These are phyloP conservation scores for Quercus ilex DNA, from an alignment of 306 rosid species.

Conservation along the genomic window DNA sequence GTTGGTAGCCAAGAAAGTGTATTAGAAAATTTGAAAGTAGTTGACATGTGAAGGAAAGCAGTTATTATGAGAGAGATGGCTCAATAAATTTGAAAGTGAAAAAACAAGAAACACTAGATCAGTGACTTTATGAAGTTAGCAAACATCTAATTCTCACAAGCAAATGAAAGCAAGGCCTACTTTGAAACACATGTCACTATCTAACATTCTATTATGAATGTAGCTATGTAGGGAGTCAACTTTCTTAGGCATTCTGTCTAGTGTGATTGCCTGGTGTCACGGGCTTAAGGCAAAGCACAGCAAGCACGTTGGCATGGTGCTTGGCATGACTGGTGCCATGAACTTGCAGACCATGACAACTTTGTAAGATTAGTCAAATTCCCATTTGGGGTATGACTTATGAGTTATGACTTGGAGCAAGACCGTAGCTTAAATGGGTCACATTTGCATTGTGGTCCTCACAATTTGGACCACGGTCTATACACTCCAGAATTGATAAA, in stretches of 20 bases:
- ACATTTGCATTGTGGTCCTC: not conserved
- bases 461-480: not conserved
- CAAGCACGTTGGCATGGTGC: not conserved
- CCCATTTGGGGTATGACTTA: not conserved
- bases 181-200: not conserved
- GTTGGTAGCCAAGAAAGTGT: conserved; percentile 33
- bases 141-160: too few species aligned
- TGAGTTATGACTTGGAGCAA: not conserved
- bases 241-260: not conserved
- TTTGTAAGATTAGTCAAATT: not conserved
- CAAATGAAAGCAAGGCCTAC: too few species aligned
- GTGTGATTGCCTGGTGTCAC: not conserved
- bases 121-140: not conserved
- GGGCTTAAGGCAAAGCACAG: not conserved
- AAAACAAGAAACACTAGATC: not conserved
- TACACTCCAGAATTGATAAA: not conserved
- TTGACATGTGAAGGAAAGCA: conserved; percentile 18
- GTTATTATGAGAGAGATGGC: conserved; percentile 6
- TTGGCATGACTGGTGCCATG: conserved; percentile 1
- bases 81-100: conserved; percentile 19
- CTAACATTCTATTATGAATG: not conserved
- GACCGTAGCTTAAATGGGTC: conserved; percentile 6
- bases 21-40: conserved; percentile 31
- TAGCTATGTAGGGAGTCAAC: not conserved
- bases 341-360: not conserved